Base-by-base conservation (phyloP, 768 basidiomycete species). In the Tephrocybe sp. region DNA sequence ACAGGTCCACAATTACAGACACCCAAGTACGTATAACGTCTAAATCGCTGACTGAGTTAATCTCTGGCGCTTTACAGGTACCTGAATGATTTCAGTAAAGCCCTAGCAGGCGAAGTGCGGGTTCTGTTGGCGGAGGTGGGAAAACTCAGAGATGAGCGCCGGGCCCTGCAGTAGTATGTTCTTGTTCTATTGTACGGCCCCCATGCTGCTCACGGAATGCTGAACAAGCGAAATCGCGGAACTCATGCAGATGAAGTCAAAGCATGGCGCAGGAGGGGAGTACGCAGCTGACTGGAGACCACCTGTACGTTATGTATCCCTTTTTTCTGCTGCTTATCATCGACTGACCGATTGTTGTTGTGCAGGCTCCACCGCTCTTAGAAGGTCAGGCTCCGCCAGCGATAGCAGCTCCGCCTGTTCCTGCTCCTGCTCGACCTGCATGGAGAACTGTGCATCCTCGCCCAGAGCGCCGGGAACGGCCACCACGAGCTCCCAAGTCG, bases 21-120 rank as follows among this genome's bases (percentile, higher is more conserved):
- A n/a, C 38, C 45, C 27, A 56, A 52, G 55, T 49, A 19, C 8
- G 36, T 26, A n/a, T n/a, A n/a, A n/a, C n/a, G n/a, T n/a, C n/a
- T n/a, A n/a, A n/a, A n/a, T n/a, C n/a, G n/a, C n/a, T n/a, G n/a
- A n/a, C n/a, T n/a, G 27, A 52, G 34, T 21, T 19, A 31, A 44
- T 21, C 16, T 44, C 34, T 31, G 16, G 39, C 15, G 7, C 19
- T 19, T 43, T 39, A 16, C 55, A 74, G 77, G 73, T 87, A 89
- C 59, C 72, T 92, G 36, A 86, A 89, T 57, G 88, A 92, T 55
- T 92, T 93, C 66, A 91, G 86, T 60, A 89, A 86, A 61, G 86
- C 89, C 0, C 75, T 92, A 21, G 88, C 91, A 4, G 70, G 74
- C 12, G 91, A 93, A 70, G 88, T 93, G 8, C 80, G 89, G 31